Evolutionary conservation across 805 yeast genomes (phyloP).

Genomic region (Lipomyces orientalis): DNA sequence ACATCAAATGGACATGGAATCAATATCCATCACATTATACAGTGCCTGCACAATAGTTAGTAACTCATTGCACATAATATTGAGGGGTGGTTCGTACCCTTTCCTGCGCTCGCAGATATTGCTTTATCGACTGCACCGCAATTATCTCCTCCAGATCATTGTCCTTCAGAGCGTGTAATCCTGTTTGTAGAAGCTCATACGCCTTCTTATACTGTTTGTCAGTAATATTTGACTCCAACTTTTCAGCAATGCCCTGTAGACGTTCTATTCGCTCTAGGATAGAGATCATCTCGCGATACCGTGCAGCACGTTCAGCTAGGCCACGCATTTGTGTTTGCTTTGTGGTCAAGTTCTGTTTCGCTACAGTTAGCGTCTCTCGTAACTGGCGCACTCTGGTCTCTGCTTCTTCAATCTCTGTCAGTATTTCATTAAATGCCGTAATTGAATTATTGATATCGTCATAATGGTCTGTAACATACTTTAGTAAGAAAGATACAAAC

Average conservation of each 20-base stretch:
- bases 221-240: slow-evolving; percentile 69
- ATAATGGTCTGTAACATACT: slow-evolving; percentile 54
- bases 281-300: slow-evolving; percentile 71
- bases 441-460: slow-evolving; percentile 85
- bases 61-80: neutral
- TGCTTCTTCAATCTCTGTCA: slow-evolving; percentile 66
- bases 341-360: slow-evolving; percentile 58
- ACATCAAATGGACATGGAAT: neutral
- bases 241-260: slow-evolving; percentile 62
- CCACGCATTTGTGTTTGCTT: slow-evolving; percentile 65
- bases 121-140: slow-evolving; percentile 44
- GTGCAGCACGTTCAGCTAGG: slow-evolving; percentile 64
- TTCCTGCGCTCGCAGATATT: slow-evolving; percentile 27
- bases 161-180: slow-evolving; percentile 46
- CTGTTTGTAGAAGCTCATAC: slow-evolving; percentile 58
- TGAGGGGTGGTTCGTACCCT: slow-evolving; percentile 10
- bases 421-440: slow-evolving; percentile 79
- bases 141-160: slow-evolving; percentile 44
- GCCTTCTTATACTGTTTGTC: slow-evolving; percentile 73
- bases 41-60: slow-evolving; percentile 4
- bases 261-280: slow-evolving; percentile 70
- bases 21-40: slow-evolving; percentile 23
- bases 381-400: slow-evolving; percentile 61
- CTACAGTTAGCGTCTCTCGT: slow-evolving; percentile 54
- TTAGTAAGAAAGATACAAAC: neutral